These are phyloP conservation scores for Sporobolomyces pararoseus DNA, from an alignment of 768 basidiomycete genomes.

Conservation along the genomic window DNA sequence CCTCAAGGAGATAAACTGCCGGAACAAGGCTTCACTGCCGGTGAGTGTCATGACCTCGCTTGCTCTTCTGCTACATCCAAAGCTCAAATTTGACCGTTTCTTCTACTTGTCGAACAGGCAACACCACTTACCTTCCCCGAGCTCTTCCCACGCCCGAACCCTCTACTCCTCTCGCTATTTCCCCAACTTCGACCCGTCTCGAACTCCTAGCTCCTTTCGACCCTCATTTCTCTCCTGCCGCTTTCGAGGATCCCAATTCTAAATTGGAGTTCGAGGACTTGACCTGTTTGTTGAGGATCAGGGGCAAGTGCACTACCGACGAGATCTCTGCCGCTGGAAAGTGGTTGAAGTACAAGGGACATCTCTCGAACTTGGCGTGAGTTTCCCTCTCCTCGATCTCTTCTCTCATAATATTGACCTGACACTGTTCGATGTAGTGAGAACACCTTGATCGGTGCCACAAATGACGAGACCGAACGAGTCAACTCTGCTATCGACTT, in stretches of 20 bases:
- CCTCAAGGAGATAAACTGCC: constrained; percentile 84
- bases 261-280: constrained; percentile 71
- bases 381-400: neutral
- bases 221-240: constrained; percentile 60
- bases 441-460: constrained; percentile 44
- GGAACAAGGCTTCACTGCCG: constrained; percentile 67
- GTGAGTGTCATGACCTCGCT: constrained; percentile 53
- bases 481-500: constrained; percentile 87
- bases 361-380: constrained; percentile 40
- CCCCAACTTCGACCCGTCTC: constrained; percentile 72
- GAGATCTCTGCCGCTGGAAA: constrained; percentile 97
- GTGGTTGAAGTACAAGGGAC: constrained; percentile 94
- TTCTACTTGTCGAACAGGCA: constrained; percentile 44
- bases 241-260: constrained; percentile 47
- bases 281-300: constrained; percentile 80
- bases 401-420: neutral
- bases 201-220: constrained; percentile 81
- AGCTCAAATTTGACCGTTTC: neutral
- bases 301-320: constrained; percentile 99
- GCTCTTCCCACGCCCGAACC: constrained; percentile 71
- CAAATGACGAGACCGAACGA: constrained; percentile 87
- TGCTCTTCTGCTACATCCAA: neutral
- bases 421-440: constrained; percentile 14
- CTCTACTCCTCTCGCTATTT: constrained; percentile 71
- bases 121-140: constrained; percentile 68